Percentiles rank a stretch among this genome's conserved stretches.
These are phyloP conservation scores for Phylloporus rhodoxanthus DNA, from an alignment of 768 basidiomycete species.

Conservation along the genomic window DNA sequence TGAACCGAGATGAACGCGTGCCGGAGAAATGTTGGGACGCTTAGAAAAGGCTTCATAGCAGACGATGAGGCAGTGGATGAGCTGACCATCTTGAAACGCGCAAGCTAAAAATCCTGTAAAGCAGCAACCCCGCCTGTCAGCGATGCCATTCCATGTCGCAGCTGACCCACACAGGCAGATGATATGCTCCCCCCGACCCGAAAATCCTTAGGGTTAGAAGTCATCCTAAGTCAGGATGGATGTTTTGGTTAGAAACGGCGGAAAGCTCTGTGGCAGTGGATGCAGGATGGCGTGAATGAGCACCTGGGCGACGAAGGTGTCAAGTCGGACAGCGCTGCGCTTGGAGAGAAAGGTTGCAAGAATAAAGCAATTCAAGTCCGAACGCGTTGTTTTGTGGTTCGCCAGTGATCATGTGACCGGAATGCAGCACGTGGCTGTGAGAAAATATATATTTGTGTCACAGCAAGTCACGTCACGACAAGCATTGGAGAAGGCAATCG, in stretches of 20 bases:
- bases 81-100: slow-evolving; percentile 9
- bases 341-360: slow-evolving; percentile 5
- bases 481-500: neutral
- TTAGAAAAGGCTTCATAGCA: slow-evolving; percentile 36
- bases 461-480: slow-evolving; percentile 21
- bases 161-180: slow-evolving; percentile 20
- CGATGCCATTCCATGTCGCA: slow-evolving; percentile 19
- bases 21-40: slow-evolving; percentile 46
- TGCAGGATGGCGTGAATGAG: slow-evolving; percentile 28
- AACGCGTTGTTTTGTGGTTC: slow-evolving; percentile 9
- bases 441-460: slow-evolving; percentile 12
- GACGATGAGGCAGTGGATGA: slow-evolving; percentile 23
- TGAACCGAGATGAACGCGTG: slow-evolving; percentile 36
- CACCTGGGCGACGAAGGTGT: slow-evolving; percentile 46
- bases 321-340: slow-evolving; percentile 17
- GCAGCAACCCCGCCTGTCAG: slow-evolving; percentile 11
- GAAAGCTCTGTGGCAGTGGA: slow-evolving; percentile 27
- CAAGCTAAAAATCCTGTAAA: slow-evolving; percentile 6
- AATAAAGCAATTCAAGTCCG: neutral
- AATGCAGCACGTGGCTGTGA: slow-evolving; percentile 15
- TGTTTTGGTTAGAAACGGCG: slow-evolving; percentile 46
- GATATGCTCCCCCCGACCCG: slow-evolving; percentile 29
- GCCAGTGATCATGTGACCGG: neutral
- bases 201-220: slow-evolving; percentile 57
- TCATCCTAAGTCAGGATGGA: slow-evolving; percentile 42